Conservation (phyloP, 768 basidiomycete genomes). For the Suillus subalutaceus region DNA sequence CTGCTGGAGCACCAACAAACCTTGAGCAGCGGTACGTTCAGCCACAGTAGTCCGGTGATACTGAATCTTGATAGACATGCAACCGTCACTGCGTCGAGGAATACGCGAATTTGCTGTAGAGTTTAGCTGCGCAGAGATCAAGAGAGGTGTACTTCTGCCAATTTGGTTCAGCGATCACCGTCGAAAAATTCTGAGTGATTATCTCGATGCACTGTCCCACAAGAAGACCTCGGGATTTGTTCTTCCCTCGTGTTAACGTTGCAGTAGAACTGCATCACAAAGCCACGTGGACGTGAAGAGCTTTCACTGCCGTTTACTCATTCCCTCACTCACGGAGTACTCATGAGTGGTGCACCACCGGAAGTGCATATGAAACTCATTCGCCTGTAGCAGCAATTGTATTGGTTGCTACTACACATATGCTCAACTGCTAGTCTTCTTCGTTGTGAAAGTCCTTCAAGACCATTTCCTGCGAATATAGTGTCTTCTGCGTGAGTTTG, state of each 20-base stretch:
- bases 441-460: constrained; percentile 22
- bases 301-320: neutral
- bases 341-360: constrained; percentile 20
- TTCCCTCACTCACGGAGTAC: constrained; percentile 6
- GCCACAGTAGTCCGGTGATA: neutral
- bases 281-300: neutral
- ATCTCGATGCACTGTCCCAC: neutral
- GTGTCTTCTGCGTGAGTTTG: constrained; percentile 31
- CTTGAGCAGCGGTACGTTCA: neutral
- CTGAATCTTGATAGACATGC: neutral
- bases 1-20: neutral
- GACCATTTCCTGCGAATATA: too few relatives aligned
- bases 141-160: neutral
- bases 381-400: constrained; percentile 35
- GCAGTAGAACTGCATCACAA: neutral
- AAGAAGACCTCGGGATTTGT: neutral
- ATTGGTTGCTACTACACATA: constrained; percentile 31
- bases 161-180: neutral
- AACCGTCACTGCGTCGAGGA: neutral
- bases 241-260: neutral
- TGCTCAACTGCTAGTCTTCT: constrained; percentile 27
- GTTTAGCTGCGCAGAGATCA: neutral
- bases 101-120: neutral
- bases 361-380: constrained; percentile 29
- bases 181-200: neutral